These are phyloP conservation scores for Eremomyces bilateralis DNA, from an alignment of 495 filamentous ascomycete species.

Conservation along the genomic window DNA sequence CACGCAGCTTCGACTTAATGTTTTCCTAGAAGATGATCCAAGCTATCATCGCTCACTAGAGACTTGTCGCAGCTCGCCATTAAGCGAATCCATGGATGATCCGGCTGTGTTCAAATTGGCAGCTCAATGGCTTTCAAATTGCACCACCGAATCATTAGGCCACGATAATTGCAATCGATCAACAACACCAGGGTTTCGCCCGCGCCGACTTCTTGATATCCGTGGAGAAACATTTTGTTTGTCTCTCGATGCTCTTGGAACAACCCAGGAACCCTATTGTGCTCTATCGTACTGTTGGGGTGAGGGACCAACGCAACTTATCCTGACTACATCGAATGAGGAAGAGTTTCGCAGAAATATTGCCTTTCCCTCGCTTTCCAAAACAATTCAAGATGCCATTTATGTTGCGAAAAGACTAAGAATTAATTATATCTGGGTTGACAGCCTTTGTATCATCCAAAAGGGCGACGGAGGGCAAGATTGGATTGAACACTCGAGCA, in stretches of 20 bases:
- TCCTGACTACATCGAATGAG: neutral
- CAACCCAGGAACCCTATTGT: too few relatives aligned
- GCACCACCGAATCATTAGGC: too few relatives aligned
- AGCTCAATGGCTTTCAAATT: too few relatives aligned
- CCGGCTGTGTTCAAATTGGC: too few relatives aligned
- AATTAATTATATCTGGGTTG: slow-evolving; percentile 2
- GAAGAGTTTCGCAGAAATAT: neutral
- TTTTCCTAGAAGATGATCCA: too few relatives aligned
- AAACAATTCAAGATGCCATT: slow-evolving; percentile 3
- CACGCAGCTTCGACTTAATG: too few relatives aligned
- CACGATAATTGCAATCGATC: too few relatives aligned
- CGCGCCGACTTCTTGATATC: too few relatives aligned
- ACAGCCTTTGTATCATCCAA: slow-evolving; percentile 6
- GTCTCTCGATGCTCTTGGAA: neutral
- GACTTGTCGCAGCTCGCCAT: too few relatives aligned
- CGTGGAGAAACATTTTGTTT: slow-evolving; percentile 1
- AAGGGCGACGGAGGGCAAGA: neutral
- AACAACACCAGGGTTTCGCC: too few relatives aligned
- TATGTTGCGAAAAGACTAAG: neutral
- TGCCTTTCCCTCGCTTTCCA: neutral
- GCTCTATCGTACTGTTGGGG: slow-evolving; percentile 6
- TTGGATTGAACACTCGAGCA: slow-evolving; percentile 1
- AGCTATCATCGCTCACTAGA: too few relatives aligned
- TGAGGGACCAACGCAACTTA: neutral
- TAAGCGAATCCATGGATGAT: too few relatives aligned